Percentiles rank a stretch among this genome's conserved stretches.
These are phyloP conservation scores for Pleurotus citrinopileatus DNA, from an alignment of 768 basidiomycete species.

Conservation along the genomic window DNA sequence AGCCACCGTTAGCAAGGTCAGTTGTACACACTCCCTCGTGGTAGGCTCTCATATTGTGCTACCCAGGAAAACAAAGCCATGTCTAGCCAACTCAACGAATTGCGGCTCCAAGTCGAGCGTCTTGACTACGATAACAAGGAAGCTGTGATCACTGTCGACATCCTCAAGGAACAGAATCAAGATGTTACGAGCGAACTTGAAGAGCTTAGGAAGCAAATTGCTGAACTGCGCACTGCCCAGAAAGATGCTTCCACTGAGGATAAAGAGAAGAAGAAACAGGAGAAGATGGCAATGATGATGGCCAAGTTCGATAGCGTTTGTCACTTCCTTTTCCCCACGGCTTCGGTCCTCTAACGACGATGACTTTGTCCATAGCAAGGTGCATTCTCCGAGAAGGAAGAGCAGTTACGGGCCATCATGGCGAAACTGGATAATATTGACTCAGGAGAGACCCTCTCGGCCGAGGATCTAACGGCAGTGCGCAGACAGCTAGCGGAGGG, in stretches of 20 bases:
- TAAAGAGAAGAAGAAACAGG: constrained; percentile 98
- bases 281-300: constrained; percentile 99
- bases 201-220: constrained; percentile 77
- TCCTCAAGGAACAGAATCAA: constrained; percentile 89
- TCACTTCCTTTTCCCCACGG: constrained; percentile 8
- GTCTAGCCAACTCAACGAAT: constrained; percentile 90
- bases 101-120: constrained; percentile 87
- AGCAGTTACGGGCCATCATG: constrained; percentile 82
- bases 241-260: constrained; percentile 89
- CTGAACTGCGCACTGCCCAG: constrained; percentile 76
- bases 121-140: constrained; percentile 97
- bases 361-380: constrained; percentile 58
- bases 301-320: constrained; percentile 94
- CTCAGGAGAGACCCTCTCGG: constrained; percentile 56
- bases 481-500: constrained; percentile 88
- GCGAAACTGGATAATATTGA: constrained; percentile 84
- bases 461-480: constrained; percentile 79
- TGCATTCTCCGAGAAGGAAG: constrained; percentile 94
- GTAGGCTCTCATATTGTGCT: not conserved
- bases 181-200: constrained; percentile 88
- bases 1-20: constrained; percentile 68
- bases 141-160: constrained; percentile 87
- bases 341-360: constrained; percentile 4
- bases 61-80: constrained; percentile 89
- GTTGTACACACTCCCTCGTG: constrained; percentile 12